phyloP scores from a whole-genome alignment of 805 yeast species.

The Monosporozyma servazzii region DNA sequence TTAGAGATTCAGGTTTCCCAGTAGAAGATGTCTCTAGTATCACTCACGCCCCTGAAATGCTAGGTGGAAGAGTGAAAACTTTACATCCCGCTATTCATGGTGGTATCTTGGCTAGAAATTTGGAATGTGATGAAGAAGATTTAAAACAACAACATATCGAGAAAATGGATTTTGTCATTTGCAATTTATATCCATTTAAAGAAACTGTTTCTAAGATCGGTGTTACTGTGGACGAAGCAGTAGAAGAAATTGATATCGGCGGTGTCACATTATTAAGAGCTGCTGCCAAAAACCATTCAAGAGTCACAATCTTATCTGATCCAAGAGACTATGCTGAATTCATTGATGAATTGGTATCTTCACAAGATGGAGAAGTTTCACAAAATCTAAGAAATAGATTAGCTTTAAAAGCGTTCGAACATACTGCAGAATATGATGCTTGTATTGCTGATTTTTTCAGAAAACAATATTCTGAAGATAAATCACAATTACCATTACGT shows the following conservation, averaged over 20 bases:
- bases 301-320: constrained; percentile 92
- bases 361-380: constrained; percentile 54
- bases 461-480: constrained; percentile 88
- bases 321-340: constrained; percentile 88
- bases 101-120: constrained; percentile 89
- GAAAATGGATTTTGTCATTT: constrained; percentile 93
- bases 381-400: constrained; percentile 65
- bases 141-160: constrained; percentile 83
- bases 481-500: constrained; percentile 85
- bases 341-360: constrained; percentile 58
- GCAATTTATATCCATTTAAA: constrained; percentile 96
- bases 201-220: constrained; percentile 93
- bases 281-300: constrained; percentile 95
- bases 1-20: constrained; percentile 96
- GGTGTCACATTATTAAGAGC: constrained; percentile 96
- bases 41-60: constrained; percentile 98
- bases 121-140: constrained; percentile 84
- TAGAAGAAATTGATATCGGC: constrained; percentile 97
- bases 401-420: constrained; percentile 96
- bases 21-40: constrained; percentile 92
- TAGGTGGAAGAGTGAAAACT: constrained; percentile 97
- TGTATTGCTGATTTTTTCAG: constrained; percentile 96
- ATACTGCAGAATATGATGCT: constrained; percentile 94
- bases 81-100: constrained; percentile 99
- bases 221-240: constrained; percentile 94